Evolutionary conservation across 257 asterid species (phyloP), one percentile per base, ranked within the genome.

Genomic region (Mentha longifolia): DNA sequence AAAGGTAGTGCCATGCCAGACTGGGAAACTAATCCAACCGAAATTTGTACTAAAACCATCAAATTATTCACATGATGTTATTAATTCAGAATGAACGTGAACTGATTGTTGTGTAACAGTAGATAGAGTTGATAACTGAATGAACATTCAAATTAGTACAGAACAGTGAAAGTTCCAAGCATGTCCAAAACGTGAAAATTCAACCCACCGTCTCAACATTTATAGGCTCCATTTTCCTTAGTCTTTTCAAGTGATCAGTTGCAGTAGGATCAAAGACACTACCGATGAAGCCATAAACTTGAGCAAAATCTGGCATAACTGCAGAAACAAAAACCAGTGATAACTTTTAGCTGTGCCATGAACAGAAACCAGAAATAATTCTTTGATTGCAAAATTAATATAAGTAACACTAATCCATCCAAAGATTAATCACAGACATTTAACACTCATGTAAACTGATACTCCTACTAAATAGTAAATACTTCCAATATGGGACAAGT

Each of bases 231-330:
- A 93, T 85, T 73, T 65, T 80, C 75, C 77, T 77, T 15, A 93
- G 81, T 31, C 83, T 88, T 70, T 73, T 82, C 80, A 93, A 42
- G 81, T 93, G 96, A 73, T 80, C 65, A 41, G 70, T 69, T 43
- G 78, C 80, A 43, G 22, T 15, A 50, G 86, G 86, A 71, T 84
- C 86, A 86, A 60, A 93, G 82, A 85, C 80, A 50, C 95, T 89
- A 69, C 95, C 98, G 71, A 93, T 88, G 75, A 93, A 85, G 41
- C 91, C 80, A 69, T 92, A 93, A 57, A 93, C 97, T 81, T 87
- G 85, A 74, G 94, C 79, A 74, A 93, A 93, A 79, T 93, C 96
- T 9, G 97, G 97, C 75, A 74, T 76, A 19, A 71, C 97, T 91
- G 88, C 84, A 76, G n/a, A 25, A 61, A 55, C 7, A 55, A 60